Percentiles rank a stretch among this genome's conserved stretches.
Evolutionary conservation across 305 asterid genomes (phyloP).

Genomic region (Solanum hybrid): DNA sequence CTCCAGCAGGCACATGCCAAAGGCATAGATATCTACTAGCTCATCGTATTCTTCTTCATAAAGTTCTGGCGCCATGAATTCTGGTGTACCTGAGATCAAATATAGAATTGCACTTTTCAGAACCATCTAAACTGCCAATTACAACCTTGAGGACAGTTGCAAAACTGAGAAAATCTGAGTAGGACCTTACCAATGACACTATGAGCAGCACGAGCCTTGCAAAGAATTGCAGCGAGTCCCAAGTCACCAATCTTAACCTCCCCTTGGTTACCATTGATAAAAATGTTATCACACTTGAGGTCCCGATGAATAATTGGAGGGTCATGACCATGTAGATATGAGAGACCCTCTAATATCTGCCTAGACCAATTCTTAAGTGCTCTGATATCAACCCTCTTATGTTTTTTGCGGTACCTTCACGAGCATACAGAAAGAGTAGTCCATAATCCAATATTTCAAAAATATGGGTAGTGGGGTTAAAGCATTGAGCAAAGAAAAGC

Average conservation of each 20-base stretch:
- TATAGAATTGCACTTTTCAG: not conserved
- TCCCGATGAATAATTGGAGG: slow-evolving; percentile 99
- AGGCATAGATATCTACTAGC: slow-evolving; percentile 38
- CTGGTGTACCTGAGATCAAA: slow-evolving; percentile 32
- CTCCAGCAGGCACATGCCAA: slow-evolving; percentile 40
- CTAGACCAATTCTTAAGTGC: slow-evolving; percentile 98
- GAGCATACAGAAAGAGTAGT: slow-evolving; percentile 6
- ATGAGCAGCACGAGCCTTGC: slow-evolving; percentile 32
- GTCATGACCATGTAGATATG: slow-evolving; percentile 87
- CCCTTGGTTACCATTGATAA: slow-evolving; percentile 98
- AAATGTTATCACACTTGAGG: slow-evolving; percentile 86
- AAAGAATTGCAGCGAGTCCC: slow-evolving; percentile 35
- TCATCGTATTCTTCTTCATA: slow-evolving; percentile 36
- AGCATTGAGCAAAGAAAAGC: not conserved
- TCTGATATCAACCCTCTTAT: slow-evolving; percentile 85
- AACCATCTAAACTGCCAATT: not conserved
- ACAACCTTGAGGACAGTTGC: not conserved
- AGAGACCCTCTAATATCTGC: slow-evolving; percentile 96
- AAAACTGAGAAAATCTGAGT: not conserved
- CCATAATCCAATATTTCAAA: not conserved
- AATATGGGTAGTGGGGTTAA: not conserved
- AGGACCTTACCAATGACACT: slow-evolving; percentile 47
- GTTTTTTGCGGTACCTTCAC: slow-evolving; percentile 86
- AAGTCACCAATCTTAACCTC: slow-evolving; percentile 27
- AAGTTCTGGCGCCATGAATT: slow-evolving; percentile 40